phyloP scores from a whole-genome alignment of 192 early-diverging fungal genomes.

The Chytriomyces sp. region DNA sequence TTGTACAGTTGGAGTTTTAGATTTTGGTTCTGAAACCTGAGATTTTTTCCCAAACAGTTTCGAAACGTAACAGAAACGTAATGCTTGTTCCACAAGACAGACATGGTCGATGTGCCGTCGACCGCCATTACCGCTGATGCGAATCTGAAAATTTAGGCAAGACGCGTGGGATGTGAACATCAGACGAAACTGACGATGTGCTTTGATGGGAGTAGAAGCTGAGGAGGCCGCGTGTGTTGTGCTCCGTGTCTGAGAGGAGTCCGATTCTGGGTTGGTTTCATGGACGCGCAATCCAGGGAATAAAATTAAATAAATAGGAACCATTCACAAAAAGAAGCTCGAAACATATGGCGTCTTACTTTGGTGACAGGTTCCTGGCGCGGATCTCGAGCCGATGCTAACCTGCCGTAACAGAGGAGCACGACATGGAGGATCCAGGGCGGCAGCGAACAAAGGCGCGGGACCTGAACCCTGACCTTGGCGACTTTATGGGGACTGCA shows the following conservation, averaged over 20 bases:
- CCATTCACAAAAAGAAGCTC: no score
- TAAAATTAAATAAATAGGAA: not conserved
- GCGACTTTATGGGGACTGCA: conserved; percentile 26
- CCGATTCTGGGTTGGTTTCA: not conserved
- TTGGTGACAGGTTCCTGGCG: not conserved
- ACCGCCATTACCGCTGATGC: no score
- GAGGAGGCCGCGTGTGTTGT: not conserved
- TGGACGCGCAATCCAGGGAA: not conserved
- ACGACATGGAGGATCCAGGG: conserved; percentile 23
- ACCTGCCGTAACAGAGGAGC: not conserved
- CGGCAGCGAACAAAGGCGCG: not conserved
- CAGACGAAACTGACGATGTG: not conserved
- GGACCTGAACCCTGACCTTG: conserved; percentile 23
- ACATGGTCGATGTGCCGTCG: no score
- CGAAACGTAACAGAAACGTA: no score
- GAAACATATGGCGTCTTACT: conserved; percentile 18
- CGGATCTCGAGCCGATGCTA: not conserved
- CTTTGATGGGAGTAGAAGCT: not conserved
- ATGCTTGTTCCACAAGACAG: not conserved
- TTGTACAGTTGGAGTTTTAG: not conserved
- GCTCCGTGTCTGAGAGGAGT: not conserved
- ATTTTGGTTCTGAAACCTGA: not conserved
- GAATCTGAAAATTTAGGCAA: not conserved
- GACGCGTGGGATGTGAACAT: not conserved
- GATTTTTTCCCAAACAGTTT: not conserved